phyloP scores from a whole-genome alignment of 768 basidiomycete genomes.

The Lactarius deliciosus region DNA sequence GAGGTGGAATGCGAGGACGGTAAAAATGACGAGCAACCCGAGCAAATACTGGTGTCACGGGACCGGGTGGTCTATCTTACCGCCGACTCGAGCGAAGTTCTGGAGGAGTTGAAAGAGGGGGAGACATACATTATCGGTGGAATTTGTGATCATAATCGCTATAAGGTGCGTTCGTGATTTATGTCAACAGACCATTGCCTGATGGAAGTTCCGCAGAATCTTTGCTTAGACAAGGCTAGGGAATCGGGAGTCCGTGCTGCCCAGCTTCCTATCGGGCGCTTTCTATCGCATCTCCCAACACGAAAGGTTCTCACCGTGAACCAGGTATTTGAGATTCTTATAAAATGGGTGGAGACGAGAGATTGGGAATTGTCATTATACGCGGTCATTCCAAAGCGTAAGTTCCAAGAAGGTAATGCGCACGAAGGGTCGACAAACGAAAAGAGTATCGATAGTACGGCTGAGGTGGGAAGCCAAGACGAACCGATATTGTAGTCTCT shows the following conservation, averaged over 20 bases:
- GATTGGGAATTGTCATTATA: slow-evolving; percentile 87
- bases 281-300: slow-evolving; percentile 77
- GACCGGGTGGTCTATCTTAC: slow-evolving; percentile 85
- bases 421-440: slow-evolving; percentile 22
- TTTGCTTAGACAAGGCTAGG: slow-evolving; percentile 86
- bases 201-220: slow-evolving; percentile 50
- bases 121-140: slow-evolving; percentile 96
- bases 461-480: not conserved
- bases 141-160: slow-evolving; percentile 93
- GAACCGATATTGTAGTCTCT: not conserved
- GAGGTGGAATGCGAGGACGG: slow-evolving; percentile 13
- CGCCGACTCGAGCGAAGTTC: slow-evolving; percentile 86
- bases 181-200: not conserved
- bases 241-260: slow-evolving; percentile 76
- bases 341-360: slow-evolving; percentile 82
- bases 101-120: slow-evolving; percentile 76
- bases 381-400: slow-evolving; percentile 88
- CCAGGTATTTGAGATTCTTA: slow-evolving; percentile 88
- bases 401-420: slow-evolving; percentile 59
- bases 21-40: slow-evolving; percentile 9
- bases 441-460: slow-evolving; percentile 1
- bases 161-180: slow-evolving; percentile 59
- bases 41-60: slow-evolving; percentile 25
- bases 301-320: slow-evolving; percentile 98
- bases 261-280: slow-evolving; percentile 92